These are phyloP conservation scores for Arthroderma sp. DNA, from an alignment of 2,329 filamentous ascomycete species.

Conservation along the genomic window DNA sequence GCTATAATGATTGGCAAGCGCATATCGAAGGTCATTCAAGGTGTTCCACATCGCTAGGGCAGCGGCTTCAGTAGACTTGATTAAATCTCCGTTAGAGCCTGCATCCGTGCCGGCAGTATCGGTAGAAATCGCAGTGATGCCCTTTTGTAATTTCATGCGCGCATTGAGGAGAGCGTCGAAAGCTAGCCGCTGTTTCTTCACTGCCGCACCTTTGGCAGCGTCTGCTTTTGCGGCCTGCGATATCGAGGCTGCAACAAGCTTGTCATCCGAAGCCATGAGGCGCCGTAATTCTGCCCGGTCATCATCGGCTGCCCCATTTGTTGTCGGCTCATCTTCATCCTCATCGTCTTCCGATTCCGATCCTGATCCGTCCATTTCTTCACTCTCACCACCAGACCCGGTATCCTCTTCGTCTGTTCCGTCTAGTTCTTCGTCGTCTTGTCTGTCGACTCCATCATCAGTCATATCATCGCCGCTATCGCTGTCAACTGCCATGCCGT, in stretches of 20 bases:
- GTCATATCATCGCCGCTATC: constrained; percentile 25
- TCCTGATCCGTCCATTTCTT: constrained; percentile 16
- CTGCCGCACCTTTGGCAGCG: constrained; percentile 69
- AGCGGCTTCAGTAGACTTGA: constrained; percentile 72
- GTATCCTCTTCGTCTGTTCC: constrained; percentile 16
- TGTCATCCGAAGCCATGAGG: constrained; percentile 55
- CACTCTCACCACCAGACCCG: constrained; percentile 14
- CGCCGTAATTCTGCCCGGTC: constrained; percentile 49
- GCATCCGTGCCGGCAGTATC: constrained; percentile 30
- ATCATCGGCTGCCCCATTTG: constrained; percentile 14
- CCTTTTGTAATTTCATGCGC: constrained; percentile 86
- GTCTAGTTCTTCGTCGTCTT: constrained; percentile 19
- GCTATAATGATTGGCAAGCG: constrained; percentile 25
- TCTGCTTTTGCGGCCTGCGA: constrained; percentile 60
- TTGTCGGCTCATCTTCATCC: constrained; percentile 15
- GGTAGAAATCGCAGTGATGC: constrained; percentile 51
- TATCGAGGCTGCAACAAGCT: constrained; percentile 50
- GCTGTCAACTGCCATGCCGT: constrained; percentile 14
- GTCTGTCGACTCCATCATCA: constrained; percentile 14
- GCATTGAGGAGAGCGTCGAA: constrained; percentile 85
- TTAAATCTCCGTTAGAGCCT: constrained; percentile 27
- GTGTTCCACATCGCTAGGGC: constrained; percentile 76
- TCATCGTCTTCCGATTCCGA: constrained; percentile 15
- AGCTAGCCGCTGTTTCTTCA: constrained; percentile 69
- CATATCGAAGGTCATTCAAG: constrained; percentile 32